Conservation (phyloP, 2,329 filamentous ascomycete species). For the Pseudocercospora macadamiae region DNA sequence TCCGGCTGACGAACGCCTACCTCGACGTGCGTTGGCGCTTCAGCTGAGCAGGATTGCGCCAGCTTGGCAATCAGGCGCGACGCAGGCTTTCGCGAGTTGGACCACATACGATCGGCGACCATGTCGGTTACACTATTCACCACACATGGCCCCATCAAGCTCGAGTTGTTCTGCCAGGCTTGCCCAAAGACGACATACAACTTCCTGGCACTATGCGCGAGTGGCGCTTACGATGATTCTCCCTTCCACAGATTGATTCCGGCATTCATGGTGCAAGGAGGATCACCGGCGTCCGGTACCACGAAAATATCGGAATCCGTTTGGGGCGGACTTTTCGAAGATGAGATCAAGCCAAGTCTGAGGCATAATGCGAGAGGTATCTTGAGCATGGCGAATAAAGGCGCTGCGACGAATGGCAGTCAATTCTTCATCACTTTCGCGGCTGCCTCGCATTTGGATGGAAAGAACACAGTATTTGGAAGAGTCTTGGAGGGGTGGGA, state of each 20-base stretch:
- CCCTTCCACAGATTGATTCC: conserved; percentile 81
- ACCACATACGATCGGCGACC: conserved; percentile 14
- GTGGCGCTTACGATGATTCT: conserved; percentile 72
- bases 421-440: conserved; percentile 84
- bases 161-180: conserved; percentile 94
- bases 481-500: conserved; percentile 63
- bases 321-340: conserved; percentile 72
- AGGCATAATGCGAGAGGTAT: conserved; percentile 92
- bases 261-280: conserved; percentile 78
- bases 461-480: conserved; percentile 82
- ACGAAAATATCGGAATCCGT: conserved; percentile 62
- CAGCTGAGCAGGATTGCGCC: conserved; percentile 10
- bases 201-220: conserved; percentile 84
- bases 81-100: not conserved
- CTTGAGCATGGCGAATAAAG: conserved; percentile 94
- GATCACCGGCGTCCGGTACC: conserved; percentile 55
- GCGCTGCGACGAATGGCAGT: conserved; percentile 88
- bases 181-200: conserved; percentile 91
- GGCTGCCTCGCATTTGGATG: conserved; percentile 78
- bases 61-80: conserved; percentile 2
- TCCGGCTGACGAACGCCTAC: conserved; percentile 11
- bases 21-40: conserved; percentile 4
- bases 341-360: conserved; percentile 75
- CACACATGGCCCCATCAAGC: conserved; percentile 84
- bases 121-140: conserved; percentile 74